A percentile compares a stretch with the other conserved stretches of the same genome.
Conservation (phyloP, 1,284 basidiomycete genomes). For the Pyrrhoderma noxium region DNA sequence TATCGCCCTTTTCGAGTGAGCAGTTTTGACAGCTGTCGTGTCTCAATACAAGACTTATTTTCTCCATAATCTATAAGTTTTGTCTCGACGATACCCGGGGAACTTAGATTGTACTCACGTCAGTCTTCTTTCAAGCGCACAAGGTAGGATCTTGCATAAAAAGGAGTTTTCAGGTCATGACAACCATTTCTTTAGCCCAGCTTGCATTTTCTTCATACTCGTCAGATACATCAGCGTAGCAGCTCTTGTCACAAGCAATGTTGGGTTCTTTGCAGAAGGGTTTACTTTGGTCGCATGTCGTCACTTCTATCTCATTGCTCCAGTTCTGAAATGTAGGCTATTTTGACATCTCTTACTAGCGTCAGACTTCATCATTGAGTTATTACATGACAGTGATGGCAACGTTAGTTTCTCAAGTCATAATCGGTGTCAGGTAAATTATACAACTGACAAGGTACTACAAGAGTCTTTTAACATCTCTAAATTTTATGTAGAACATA, state of each 20-base stretch:
- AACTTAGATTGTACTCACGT: too few species aligned
- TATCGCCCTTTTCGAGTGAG: constrained; percentile 13
- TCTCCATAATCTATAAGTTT: too few species aligned
- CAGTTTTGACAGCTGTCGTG: too few species aligned
- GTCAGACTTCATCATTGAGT: too few species aligned
- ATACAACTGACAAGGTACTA: too few species aligned
- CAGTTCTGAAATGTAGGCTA: constrained; percentile 44
- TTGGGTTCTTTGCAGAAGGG: constrained; percentile 37
- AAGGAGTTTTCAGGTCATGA: too few species aligned
- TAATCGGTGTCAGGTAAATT: constrained; percentile 41
- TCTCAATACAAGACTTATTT: too few species aligned
- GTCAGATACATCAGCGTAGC: constrained; percentile 29
- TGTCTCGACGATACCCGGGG: too few species aligned
- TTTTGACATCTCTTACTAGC: background rate
- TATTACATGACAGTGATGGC: constrained; percentile 36
- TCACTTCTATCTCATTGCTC: constrained; percentile 39
- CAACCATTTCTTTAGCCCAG: constrained; percentile 2
- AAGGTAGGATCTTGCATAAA: too few species aligned
- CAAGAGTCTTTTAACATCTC: too few species aligned
- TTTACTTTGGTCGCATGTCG: constrained; percentile 29
- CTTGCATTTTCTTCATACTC: constrained; percentile 32
- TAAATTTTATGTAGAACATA: too few species aligned
- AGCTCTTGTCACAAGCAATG: constrained; percentile 20
- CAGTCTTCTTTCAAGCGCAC: too few species aligned
- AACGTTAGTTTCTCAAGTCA: constrained; percentile 46